Conservation (phyloP, 2,329 filamentous ascomycete species). For the Simplicillium sp. region DNA sequence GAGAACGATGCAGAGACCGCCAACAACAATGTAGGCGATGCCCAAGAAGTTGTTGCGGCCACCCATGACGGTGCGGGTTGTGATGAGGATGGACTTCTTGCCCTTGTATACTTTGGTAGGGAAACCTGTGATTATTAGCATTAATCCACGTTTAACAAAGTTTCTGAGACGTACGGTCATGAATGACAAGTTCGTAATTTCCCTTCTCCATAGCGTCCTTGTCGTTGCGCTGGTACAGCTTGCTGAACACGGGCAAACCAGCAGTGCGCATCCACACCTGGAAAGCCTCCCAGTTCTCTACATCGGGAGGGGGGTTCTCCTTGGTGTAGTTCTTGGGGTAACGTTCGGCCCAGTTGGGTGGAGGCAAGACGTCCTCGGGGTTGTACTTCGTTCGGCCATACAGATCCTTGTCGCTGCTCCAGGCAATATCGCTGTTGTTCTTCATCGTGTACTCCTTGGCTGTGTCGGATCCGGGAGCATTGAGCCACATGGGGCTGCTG, state of each 20-base stretch:
- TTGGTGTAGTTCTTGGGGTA: conserved; percentile 64
- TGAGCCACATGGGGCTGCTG: conserved; percentile 51
- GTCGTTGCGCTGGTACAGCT: conserved; percentile 81
- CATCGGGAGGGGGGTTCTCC: conserved; percentile 56
- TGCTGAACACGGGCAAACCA: conserved; percentile 88
- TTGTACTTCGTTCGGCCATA: conserved; percentile 65
- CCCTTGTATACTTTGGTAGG: conserved; percentile 69
- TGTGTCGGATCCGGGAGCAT: conserved; percentile 24
- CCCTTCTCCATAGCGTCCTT: conserved; percentile 56
- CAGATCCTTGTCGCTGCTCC: conserved; percentile 71
- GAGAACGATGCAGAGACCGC: conserved; percentile 83
- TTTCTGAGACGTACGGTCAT: conserved; percentile 56
- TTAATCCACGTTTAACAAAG: conserved; percentile 2
- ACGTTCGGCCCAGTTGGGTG: conserved; percentile 71
- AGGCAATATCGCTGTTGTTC: conserved; percentile 68
- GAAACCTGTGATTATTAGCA: conserved; percentile 52
- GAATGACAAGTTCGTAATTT: conserved; percentile 67
- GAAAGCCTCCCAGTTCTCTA: conserved; percentile 72
- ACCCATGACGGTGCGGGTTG: conserved; percentile 85
- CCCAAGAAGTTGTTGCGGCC: conserved; percentile 93
- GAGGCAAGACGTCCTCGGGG: conserved; percentile 59
- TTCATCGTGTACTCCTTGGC: conserved; percentile 63
- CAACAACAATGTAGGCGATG: conserved; percentile 91
- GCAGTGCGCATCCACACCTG: conserved; percentile 99
- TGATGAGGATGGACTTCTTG: conserved; percentile 82